A percentile compares a stretch with the other conserved stretches of the same genome.
Conservation (phyloP, 2,329 filamentous ascomycete genomes). For the Neoascochyta sp. region DNA sequence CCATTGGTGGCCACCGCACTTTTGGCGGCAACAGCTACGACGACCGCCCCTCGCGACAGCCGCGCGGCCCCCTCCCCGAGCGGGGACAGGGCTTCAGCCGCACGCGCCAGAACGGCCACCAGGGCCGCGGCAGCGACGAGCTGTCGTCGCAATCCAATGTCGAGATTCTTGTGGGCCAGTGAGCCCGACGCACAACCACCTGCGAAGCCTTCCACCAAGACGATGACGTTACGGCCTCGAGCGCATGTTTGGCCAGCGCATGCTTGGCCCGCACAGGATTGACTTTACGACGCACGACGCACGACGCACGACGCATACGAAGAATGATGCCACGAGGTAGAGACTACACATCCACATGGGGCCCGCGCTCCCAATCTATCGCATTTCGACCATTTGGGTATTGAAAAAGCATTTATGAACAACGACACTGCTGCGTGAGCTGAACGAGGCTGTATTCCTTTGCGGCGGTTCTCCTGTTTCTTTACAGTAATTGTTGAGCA, state of each 20-base stretch:
- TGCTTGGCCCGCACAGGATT: slow-evolving; percentile 22
- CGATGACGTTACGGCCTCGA: slow-evolving; percentile 37
- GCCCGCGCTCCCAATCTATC: slow-evolving; percentile 30
- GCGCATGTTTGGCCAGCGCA: slow-evolving; percentile 2
- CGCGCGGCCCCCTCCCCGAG: slow-evolving; percentile 59
- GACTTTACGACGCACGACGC: slow-evolving; percentile 30
- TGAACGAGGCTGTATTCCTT: too few relatives aligned
- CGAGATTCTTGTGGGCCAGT: slow-evolving; percentile 62
- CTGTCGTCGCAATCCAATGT: slow-evolving; percentile 58
- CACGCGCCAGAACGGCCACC: slow-evolving; percentile 59
- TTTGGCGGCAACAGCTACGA: slow-evolving; percentile 60
- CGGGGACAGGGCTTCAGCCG: slow-evolving; percentile 56
- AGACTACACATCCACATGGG: slow-evolving; percentile 35
- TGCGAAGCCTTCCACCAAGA: slow-evolving; percentile 25
- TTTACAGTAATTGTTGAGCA: too few relatives aligned
- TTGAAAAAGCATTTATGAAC: slow-evolving; percentile 35
- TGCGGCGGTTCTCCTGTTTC: too few relatives aligned
- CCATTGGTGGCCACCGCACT: slow-evolving; percentile 62
- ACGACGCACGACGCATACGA: slow-evolving; percentile 41
- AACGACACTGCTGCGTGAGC: too few relatives aligned
- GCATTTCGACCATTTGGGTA: slow-evolving; percentile 33
- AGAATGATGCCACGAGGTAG: slow-evolving; percentile 43
- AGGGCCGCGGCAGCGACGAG: slow-evolving; percentile 60
- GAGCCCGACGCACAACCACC: slow-evolving; percentile 16
- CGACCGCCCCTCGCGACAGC: slow-evolving; percentile 58